Evolutionary conservation across 371 early-diverging fungal genomes (phyloP).

Genomic region (Saksenaea oblongispora): DNA sequence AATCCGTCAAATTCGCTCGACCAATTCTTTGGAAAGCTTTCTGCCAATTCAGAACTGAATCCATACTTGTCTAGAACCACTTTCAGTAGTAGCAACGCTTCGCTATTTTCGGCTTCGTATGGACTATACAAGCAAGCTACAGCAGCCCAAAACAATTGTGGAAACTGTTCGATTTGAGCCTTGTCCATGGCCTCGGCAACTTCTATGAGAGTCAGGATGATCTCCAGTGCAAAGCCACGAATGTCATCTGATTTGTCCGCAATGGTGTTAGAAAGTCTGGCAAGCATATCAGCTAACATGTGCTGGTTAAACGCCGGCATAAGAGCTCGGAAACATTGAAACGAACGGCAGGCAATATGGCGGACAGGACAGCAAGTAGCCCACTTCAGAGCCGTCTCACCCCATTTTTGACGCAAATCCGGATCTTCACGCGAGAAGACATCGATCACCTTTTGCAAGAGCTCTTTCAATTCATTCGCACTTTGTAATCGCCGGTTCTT

Average conservation of each 20-base stretch:
- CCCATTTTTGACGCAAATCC: conserved; percentile 85
- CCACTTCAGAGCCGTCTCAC: conserved; percentile 86
- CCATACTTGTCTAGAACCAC: conserved; percentile 57
- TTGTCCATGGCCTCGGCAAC: conserved; percentile 64
- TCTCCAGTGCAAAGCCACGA: conserved; percentile 86
- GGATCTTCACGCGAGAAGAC: conserved; percentile 67
- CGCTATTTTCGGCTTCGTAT: conserved; percentile 76
- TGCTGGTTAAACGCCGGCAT: conserved; percentile 76
- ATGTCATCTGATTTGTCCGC: conserved; percentile 82
- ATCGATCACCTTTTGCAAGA: conserved; percentile 39
- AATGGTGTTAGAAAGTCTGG: conserved; percentile 82
- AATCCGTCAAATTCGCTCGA: conserved; percentile 74
- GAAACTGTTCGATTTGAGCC: conserved; percentile 63
- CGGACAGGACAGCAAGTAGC: conserved; percentile 90
- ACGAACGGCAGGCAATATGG: conserved; percentile 86
- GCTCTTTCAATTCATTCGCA: conserved; percentile 41
- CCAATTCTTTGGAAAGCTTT: conserved; percentile 77
- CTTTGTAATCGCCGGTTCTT: conserved; percentile 50
- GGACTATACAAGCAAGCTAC: conserved; percentile 77
- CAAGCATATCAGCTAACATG: conserved; percentile 84
- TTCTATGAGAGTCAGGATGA: conserved; percentile 72
- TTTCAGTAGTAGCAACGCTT: conserved; percentile 67
- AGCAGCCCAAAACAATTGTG: conserved; percentile 84
- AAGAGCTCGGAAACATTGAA: conserved; percentile 84
- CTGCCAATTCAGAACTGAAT: conserved; percentile 27